Evolutionary conservation across 345 rosid genomes (phyloP), one percentile per base, ranked within the genome.

Genomic region (Eutrema yunnanense): DNA sequence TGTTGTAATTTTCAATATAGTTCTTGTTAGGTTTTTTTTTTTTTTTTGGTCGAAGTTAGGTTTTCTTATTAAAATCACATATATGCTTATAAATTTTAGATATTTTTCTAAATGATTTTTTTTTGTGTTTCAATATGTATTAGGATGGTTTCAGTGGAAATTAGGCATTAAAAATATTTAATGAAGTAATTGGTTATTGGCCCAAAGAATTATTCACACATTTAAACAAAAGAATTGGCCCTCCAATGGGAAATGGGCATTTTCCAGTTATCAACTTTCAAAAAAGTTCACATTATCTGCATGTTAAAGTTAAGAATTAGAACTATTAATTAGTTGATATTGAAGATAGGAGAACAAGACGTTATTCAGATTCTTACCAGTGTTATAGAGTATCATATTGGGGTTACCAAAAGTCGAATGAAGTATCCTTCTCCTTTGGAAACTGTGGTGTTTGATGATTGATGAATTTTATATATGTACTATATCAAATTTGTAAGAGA

Each of bases 161-260:
- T 5, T 69, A 65, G 55, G 43, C 29, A 47, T 9, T 64, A 9
- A 30, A 44, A 46, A 8, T 29, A 42, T 4, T 3, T 6, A 43
- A 30, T 6, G 30, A 40, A 53, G 2, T 68, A 13, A 42, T 68
- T 16, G 73, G 63, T 4, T 68, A 68, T 4, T 68, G 63, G 73
- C 55, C 65, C 2, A 56, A n/a, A 10, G 63, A 69, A 16, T 42
- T 69, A 33, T 69, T 69, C 44, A 56, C 65, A 11, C 44, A 56
- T 34, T 43, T 69, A 32, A 57, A 57, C 19, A 44, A 46, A 16
- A 54, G 41, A 29, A 38, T 26, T 29, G 53, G 72, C 54, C 72
- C 52, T 29, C 38, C 62, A 33, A 54, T 67, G 62, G 62, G 62
- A 27, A 67, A 52, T 53, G 73, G 62, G 6, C 40, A 53, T 68